Evolutionary conservation across 1,284 basidiomycete genomes (phyloP), one percentile per base, ranked within the genome.

Genomic region (Tetrapyrgos nigripes): DNA sequence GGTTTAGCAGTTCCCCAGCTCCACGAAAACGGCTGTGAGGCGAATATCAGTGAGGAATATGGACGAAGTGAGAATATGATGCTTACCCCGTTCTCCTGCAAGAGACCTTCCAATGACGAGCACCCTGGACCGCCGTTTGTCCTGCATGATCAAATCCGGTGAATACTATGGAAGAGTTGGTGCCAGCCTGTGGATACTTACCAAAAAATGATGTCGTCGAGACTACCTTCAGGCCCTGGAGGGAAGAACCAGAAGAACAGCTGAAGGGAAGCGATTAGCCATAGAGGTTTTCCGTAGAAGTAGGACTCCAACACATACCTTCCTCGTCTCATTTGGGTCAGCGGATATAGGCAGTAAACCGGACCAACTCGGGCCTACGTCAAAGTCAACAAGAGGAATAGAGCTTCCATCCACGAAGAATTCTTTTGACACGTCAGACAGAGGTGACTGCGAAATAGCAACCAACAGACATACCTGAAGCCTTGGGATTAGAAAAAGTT

Each of bases 181-280:
- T 24, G 27, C 50, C 19, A 31, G 10, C 6, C 21, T 24, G 31
- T 21, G 35, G 33, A 61, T 58, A 50, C 69, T 45, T 60, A 85
- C 91, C 92, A 90, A 75, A 90, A 87, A 56, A 91, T 84, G 51
- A 93, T 68, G 66, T 93, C 89, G 64, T 93, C 87, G 13, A 83
- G 67, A 57, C 85, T 89, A 11, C 87, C 88, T 66, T 86, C 75
- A 9, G 87, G 87, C 5, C 88, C 88, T 1, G 91, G 86, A 44
- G 92, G 92, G 76, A 92, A 93, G 74, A 92, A 89, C 93, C 92
- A 94, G 75, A 94, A 94, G 79, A 90, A 94, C 9, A 93, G 79
- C 87, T 93, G 55, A 2, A 35, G n/a, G n/a, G n/a, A n/a, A n/a
- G n/a, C n/a, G n/a, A n/a, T n/a, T n/a, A n/a, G n/a, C n/a, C n/a